Evolutionary conservation across 768 basidiomycete species (phyloP).

Genomic region (Leccinum rimulosum): DNA sequence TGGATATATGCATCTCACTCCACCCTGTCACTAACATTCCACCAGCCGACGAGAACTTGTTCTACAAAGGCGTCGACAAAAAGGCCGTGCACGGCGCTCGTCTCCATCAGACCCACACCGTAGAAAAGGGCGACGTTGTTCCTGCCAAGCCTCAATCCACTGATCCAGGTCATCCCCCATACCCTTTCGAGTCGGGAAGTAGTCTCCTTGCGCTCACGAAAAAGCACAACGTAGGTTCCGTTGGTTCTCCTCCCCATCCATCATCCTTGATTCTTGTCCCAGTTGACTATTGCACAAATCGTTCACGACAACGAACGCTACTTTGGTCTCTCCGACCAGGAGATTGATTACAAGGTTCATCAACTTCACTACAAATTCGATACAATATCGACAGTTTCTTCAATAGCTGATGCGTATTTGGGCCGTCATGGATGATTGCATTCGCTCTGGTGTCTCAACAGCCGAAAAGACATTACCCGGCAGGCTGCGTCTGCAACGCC

Average conservation of each 20-base stretch:
- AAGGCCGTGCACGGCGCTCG: slow-evolving; percentile 75
- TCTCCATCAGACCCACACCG: slow-evolving; percentile 59
- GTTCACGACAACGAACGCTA: slow-evolving; percentile 89
- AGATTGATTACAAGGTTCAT: slow-evolving; percentile 68
- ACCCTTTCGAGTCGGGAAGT: slow-evolving; percentile 78
- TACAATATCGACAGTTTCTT: neutral
- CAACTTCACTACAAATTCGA: neutral
- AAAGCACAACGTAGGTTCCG: slow-evolving; percentile 71
- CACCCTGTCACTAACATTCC: slow-evolving; percentile 1
- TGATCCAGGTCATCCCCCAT: slow-evolving; percentile 65
- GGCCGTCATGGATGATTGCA: slow-evolving; percentile 92
- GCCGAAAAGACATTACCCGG: slow-evolving; percentile 82
- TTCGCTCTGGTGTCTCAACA: slow-evolving; percentile 79
- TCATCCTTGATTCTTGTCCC: slow-evolving; percentile 11
- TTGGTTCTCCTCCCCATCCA: neutral
- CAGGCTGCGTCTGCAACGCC: slow-evolving; percentile 70
- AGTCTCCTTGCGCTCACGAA: slow-evolving; percentile 71
- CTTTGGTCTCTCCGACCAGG: slow-evolving; percentile 73
- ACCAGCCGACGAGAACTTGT: slow-evolving; percentile 87
- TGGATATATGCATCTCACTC: neutral
- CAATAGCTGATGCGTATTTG: slow-evolving; percentile 70
- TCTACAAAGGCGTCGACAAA: slow-evolving; percentile 91
- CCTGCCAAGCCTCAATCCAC: slow-evolving; percentile 11
- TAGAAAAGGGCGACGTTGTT: slow-evolving; percentile 27
- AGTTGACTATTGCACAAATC: slow-evolving; percentile 94